Base-by-base conservation (phyloP, 2,329 filamentous ascomycete species). In the Trichoderma atrobrunneum region DNA sequence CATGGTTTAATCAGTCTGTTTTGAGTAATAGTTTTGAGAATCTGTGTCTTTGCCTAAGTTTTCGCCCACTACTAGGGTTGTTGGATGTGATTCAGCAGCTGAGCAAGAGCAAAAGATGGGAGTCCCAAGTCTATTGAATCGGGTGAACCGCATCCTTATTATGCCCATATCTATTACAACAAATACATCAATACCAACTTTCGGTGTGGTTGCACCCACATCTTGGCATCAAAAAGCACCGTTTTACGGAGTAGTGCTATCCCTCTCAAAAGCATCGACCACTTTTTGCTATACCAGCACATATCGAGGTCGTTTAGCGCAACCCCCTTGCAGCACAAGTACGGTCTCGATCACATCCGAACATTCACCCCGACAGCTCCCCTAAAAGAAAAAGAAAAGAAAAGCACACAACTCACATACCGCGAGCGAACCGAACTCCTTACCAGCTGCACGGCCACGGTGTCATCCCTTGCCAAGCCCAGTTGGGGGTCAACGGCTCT, bases 1-100 rank as follows among this genome's bases (percentile, higher is more conserved):
- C 77, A 78, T 78, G 36, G 8, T 30, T 51, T 51, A n/a, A 14
- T 11, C 71, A 10, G 61, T 10, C 8, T n/a, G 4, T 64, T 43
- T 43, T 18, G 10, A 30, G 18, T 12, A 26, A 26, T 8, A n/a
- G 7, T 36, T 18, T 32, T 7, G 7, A 2, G 30, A 51, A 32
- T 51, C 10, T 32, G 61, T 34, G 16, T 0, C 3, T 4, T 34
- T 60, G 6, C 3, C 21, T 3, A 54, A 54, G n/a, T 54, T 1
- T 24, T 21, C 6, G 7, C 21, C 21, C 21, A 24, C 21, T 24
- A 24, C 21, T 12, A 10, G 30, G 8, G 6, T 12, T 34, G 14
- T 26, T 26, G 7, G 36, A 63, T 43, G 32, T 10, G 4, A 2
- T 16, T 39, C 8, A 39, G 3, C 18, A 26, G n/a, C 32, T 43